Evolutionary conservation across 768 basidiomycete species (phyloP).

Genomic region (Xanthoconium stramineum): DNA sequence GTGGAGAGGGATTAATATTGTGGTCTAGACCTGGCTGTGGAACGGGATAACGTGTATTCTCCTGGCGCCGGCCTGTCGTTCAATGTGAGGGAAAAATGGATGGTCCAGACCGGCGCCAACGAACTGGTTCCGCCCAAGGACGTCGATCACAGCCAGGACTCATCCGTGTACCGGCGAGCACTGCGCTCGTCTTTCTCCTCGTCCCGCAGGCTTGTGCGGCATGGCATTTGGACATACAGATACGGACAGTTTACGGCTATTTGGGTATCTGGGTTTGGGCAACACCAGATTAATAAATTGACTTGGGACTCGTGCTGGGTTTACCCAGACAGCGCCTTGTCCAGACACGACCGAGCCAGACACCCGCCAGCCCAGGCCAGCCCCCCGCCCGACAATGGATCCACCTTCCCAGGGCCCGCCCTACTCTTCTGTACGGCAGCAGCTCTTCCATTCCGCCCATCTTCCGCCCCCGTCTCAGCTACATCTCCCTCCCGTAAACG

Average conservation of each 20-base stretch:
- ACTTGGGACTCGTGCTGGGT: constrained; percentile 16
- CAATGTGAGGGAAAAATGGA: constrained; percentile 6
- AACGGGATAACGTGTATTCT: constrained; percentile 18
- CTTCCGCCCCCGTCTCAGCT: constrained; percentile 44
- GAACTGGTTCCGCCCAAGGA: constrained; percentile 20
- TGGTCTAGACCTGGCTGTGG: constrained; percentile 18
- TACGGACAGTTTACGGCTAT: constrained; percentile 24
- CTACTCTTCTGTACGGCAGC: constrained; percentile 27
- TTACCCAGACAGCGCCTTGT: constrained; percentile 8
- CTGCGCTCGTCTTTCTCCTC: background rate
- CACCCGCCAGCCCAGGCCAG: constrained; percentile 9
- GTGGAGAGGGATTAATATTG: background rate
- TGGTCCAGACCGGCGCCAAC: constrained; percentile 23
- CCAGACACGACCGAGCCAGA: background rate
- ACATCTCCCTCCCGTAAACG: constrained; percentile 34
- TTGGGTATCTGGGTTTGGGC: constrained; percentile 22
- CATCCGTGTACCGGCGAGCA: constrained; percentile 9
- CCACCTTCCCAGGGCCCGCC: constrained; percentile 30
- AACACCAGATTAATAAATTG: constrained; percentile 24
- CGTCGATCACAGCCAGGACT: constrained; percentile 21
- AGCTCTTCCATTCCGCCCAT: constrained; percentile 41
- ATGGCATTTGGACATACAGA: background rate
- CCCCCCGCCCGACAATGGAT: constrained; percentile 22
- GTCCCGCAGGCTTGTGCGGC: background rate
- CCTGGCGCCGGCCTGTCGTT: constrained; percentile 24